Percentiles rank a stretch among this genome's conserved stretches.
Evolutionary conservation across 139 green algal genomes (phyloP).

Genomic region (Trebouxia sp.): DNA sequence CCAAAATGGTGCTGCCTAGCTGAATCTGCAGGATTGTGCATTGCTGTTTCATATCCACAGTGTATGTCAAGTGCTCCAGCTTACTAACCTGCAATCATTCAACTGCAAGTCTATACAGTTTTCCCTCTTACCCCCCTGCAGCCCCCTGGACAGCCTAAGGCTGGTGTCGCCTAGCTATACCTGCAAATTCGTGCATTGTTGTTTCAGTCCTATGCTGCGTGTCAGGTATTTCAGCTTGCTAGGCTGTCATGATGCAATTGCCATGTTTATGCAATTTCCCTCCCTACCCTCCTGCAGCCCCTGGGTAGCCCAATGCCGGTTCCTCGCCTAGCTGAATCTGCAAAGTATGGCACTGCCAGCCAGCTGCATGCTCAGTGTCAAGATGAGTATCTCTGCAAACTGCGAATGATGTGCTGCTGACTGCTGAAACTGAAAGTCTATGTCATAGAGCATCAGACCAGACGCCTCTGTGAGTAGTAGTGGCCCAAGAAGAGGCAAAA

Average conservation of each 20-base stretch:
- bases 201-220: not conserved
- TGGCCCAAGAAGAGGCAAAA: no score
- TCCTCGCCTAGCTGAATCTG: not conserved
- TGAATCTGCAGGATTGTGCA: no score
- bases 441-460: no score
- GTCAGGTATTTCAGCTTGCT: constrained; percentile 43
- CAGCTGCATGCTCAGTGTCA: no score
- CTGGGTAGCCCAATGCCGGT: not conserved
- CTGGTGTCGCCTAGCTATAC: not conserved
- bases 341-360: no score
- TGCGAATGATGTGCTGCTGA: no score
- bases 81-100: constrained; percentile 43
- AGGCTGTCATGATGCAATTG: constrained; percentile 36
- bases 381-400: no score
- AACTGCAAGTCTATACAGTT: constrained; percentile 25
- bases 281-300: not conserved
- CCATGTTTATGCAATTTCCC: constrained; percentile 17
- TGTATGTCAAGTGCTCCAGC: no score
- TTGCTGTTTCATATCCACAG: no score
- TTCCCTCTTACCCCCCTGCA: not conserved
- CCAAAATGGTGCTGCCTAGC: no score
- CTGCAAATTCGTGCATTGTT: not conserved
- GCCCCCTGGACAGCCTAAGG: not conserved
- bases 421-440: no score
- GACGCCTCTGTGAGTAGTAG: no score